Base-by-base conservation (phyloP, 306 rosid genomes). In the Psophocarpus tetragonolobus region DNA sequence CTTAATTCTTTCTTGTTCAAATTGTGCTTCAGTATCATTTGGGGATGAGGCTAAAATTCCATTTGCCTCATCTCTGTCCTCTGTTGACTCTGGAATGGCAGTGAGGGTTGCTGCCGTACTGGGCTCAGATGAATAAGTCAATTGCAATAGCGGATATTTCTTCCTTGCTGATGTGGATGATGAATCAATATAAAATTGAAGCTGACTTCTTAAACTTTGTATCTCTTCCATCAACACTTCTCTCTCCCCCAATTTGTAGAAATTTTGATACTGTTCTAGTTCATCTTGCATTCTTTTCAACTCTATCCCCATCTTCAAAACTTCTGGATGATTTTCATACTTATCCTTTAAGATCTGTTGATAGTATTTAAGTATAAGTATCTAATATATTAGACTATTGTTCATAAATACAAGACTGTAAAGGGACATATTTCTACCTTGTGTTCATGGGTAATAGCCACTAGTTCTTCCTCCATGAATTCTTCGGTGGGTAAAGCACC, bases 151-250 rank as follows among this genome's bases (percentile, higher is more conserved):
- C 4, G 94, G 88, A 53, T 83, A 86, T 71, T 83, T 91, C 82
- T 84, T 90, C 65, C 86, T 87, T 21, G 85, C 73, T 27, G 84
- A 77, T 23, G 91, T 60, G 57, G 88, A 88, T 48, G 97, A 91
- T 13, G 88, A 84, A 83, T 91, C 97, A 20, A 88, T 77, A 63
- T 96, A 96, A 80, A 81, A 87, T 79, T 90, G 93, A 81, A 96
- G 94, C 87, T 96, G 99, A 83, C 89, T 88, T 81, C 99, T 91
- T 75, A 96, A 83, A 85, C 88, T 92, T 75, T 96, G 97, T 83
- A 96, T 84, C 87, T 96, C 99, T 83, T 96, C 98, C 91, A 91
- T 80, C 90, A 96, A 81, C 58, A 96, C 96, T 83, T 96, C 99
- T 86, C 87, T 90, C 91, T 96, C 99, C 54, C 89, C 98, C 85